A percentile compares a stretch with the other conserved stretches of the same genome.
phyloP scores from a whole-genome alignment of 768 basidiomycete genomes.

The Hypholoma fasciculare region DNA sequence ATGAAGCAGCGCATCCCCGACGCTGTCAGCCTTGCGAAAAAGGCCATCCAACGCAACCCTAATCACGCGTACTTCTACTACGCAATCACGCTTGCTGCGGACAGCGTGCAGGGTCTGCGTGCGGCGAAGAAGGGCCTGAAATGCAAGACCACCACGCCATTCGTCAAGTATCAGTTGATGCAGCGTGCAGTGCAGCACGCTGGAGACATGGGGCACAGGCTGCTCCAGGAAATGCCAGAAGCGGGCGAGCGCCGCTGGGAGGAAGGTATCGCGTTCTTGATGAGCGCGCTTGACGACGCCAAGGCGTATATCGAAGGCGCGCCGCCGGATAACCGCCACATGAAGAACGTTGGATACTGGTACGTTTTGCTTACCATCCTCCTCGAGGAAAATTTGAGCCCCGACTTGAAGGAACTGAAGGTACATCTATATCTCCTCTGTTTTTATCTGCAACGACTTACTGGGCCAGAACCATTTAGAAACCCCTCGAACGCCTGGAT shows the following conservation, averaged over 20 bases:
- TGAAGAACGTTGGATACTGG: constrained; percentile 62
- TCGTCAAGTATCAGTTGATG: constrained; percentile 55
- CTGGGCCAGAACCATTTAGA: not conserved
- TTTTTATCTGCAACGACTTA: not conserved
- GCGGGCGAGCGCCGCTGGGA: constrained; percentile 49
- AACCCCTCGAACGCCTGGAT: constrained; percentile 39
- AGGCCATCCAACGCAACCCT: constrained; percentile 53
- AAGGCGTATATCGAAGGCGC: constrained; percentile 54
- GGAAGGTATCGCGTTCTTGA: constrained; percentile 61
- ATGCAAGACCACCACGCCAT: constrained; percentile 52
- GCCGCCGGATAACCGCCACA: constrained; percentile 62
- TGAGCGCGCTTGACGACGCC: constrained; percentile 60
- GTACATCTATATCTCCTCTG: constrained; percentile 31
- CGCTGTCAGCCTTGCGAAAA: constrained; percentile 46
- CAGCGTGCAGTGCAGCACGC: constrained; percentile 66
- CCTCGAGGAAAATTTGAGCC: constrained; percentile 49
- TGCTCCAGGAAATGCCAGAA: constrained; percentile 43
- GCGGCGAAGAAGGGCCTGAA: constrained; percentile 69
- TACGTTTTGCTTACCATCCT: constrained; percentile 53
- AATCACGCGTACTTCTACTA: constrained; percentile 67
- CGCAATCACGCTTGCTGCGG: constrained; percentile 49
- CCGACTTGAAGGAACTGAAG: constrained; percentile 50
- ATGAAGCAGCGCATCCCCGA: constrained; percentile 48
- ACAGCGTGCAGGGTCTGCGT: constrained; percentile 52
- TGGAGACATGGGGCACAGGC: constrained; percentile 51